phyloP scores from a whole-genome alignment of 352 stramenopile species.

The Phytophthora citrophthora region DNA sequence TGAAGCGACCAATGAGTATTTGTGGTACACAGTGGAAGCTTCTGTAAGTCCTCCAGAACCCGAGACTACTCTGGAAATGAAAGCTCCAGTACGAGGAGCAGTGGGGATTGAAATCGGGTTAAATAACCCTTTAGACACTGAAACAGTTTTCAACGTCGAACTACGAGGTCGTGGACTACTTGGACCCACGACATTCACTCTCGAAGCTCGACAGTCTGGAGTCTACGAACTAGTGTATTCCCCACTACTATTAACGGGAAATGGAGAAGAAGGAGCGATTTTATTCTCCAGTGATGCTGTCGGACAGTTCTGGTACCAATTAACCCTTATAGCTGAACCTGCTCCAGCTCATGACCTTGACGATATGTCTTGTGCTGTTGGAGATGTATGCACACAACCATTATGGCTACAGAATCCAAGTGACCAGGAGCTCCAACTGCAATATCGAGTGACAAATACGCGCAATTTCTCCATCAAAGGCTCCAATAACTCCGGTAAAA shows the following conservation, averaged over 20 bases:
- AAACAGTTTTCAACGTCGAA: conserved; percentile 87
- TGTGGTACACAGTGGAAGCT: conserved; percentile 95
- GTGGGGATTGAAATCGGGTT: conserved; percentile 92
- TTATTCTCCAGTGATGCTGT: conserved; percentile 91
- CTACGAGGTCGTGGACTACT: conserved; percentile 88
- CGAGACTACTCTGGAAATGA: conserved; percentile 87
- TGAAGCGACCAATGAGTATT: conserved; percentile 70
- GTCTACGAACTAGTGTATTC: conserved; percentile 94
- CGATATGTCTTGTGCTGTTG: conserved; percentile 87
- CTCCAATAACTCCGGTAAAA: conserved; percentile 16
- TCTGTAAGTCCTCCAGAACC: conserved; percentile 73
- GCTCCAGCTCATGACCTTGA: conserved; percentile 58
- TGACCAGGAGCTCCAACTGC: conserved; percentile 74
- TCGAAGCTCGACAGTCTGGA: conserved; percentile 69
- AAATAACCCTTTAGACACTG: conserved; percentile 86
- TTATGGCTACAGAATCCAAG: conserved; percentile 93
- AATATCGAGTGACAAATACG: conserved; percentile 74
- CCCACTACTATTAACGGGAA: conserved; percentile 69
- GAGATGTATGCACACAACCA: conserved; percentile 71
- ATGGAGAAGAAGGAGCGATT: conserved; percentile 77
- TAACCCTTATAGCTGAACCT: conserved; percentile 77
- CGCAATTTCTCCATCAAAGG: conserved; percentile 91
- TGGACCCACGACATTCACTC: conserved; percentile 71
- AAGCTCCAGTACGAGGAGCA: conserved; percentile 77
- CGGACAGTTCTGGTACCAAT: conserved; percentile 94